These are phyloP conservation scores for Misopates orontium DNA, from an alignment of 257 asterid species.

Conservation along the genomic window DNA sequence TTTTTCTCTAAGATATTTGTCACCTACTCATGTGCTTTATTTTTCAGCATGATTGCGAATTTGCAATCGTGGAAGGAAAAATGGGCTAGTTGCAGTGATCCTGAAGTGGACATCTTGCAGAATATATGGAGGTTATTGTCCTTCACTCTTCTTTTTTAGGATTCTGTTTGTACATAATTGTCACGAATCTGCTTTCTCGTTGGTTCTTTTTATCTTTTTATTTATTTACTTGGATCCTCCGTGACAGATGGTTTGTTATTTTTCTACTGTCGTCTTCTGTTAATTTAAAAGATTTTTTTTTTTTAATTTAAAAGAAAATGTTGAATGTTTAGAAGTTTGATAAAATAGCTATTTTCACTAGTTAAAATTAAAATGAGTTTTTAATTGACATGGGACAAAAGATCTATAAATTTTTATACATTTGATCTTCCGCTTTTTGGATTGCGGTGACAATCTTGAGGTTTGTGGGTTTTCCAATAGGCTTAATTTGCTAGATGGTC, in stretches of 20 bases:
- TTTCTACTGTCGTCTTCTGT: slow-evolving; percentile 10
- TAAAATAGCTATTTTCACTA: not conserved
- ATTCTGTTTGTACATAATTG: slow-evolving; percentile 16
- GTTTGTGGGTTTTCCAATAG: slow-evolving; percentile 16
- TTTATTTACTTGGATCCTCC: not conserved
- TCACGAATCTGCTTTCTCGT: slow-evolving; percentile 17
- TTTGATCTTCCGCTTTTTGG: slow-evolving; percentile 10
- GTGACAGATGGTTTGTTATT: not conserved
- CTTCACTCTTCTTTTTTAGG: slow-evolving; percentile 6
- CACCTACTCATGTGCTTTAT: slow-evolving; percentile 22
- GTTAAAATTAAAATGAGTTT: not conserved
- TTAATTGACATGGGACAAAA: slow-evolving; percentile 6
- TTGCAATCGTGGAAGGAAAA: slow-evolving; percentile 48
- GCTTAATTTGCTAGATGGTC: slow-evolving; percentile 1
- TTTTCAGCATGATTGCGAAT: slow-evolving; percentile 48
- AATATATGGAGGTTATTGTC: slow-evolving; percentile 47
- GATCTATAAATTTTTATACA: not conserved
- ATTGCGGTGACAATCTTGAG: slow-evolving; percentile 18
- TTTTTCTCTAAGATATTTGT: slow-evolving; percentile 27
- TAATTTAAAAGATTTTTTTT: too few relatives aligned
- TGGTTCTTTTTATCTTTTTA: slow-evolving; percentile 24
- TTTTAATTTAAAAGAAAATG: slow-evolving; percentile 7
- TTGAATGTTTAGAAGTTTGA: slow-evolving; percentile 8
- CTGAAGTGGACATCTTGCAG: slow-evolving; percentile 47
- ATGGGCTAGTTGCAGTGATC: slow-evolving; percentile 46